These are phyloP conservation scores for Fraxinus angustifolia DNA, from an alignment of 305 asterid species.

Conservation along the genomic window DNA sequence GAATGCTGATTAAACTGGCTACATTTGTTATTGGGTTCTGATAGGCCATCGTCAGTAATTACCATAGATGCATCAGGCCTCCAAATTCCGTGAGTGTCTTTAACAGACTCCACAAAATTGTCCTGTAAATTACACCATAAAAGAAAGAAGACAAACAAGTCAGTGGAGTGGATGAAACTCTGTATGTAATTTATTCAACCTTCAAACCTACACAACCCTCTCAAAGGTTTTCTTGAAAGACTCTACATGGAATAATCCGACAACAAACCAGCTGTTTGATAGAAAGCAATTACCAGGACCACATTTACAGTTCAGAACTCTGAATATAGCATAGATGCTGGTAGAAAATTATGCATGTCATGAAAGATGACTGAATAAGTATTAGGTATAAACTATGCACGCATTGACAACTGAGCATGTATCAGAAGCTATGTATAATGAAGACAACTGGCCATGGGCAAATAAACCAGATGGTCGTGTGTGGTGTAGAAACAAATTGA, in stretches of 20 bases:
- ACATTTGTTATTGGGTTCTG: constrained; percentile 19
- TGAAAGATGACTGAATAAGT: neutral
- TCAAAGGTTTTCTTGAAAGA: constrained; percentile 1
- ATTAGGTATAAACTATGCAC: constrained; percentile 1
- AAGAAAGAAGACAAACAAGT: neutral
- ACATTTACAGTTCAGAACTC: neutral
- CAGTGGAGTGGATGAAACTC: neutral
- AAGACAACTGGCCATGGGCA: neutral
- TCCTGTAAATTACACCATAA: constrained; percentile 13
- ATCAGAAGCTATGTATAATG: neutral
- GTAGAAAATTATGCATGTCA: neutral
- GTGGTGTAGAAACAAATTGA: neutral
- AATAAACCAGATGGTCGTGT: neutral
- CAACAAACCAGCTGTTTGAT: neutral
- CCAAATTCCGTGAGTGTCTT: constrained; percentile 10
- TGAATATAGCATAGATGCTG: neutral
- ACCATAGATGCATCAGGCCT: neutral
- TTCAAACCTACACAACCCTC: neutral
- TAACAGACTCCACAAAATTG: constrained; percentile 13
- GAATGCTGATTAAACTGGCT: constrained; percentile 24
- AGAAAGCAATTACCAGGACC: neutral
- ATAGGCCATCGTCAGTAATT: constrained; percentile 17
- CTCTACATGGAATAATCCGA: neutral
- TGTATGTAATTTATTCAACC: neutral
- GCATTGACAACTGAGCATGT: neutral